Conservation (phyloP, 805 yeast genomes). For the Ogataea pini region DNA sequence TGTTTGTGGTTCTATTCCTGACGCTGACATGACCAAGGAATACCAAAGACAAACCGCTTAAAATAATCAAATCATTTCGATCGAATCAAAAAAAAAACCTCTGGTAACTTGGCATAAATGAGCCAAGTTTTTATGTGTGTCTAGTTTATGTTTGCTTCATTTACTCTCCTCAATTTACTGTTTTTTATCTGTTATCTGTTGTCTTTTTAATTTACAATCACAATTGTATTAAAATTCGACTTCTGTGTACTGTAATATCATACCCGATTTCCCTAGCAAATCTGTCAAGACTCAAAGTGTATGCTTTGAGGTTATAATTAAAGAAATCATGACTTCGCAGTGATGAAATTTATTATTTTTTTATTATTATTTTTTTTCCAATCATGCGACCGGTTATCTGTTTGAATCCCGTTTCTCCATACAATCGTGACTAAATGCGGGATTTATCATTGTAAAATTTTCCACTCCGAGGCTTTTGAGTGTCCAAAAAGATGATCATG, state of each 20-base stretch:
- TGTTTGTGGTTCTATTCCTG: slow-evolving; percentile 89
- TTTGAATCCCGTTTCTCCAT: slow-evolving; percentile 4
- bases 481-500: no score
- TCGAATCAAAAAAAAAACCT: neutral
- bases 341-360: neutral
- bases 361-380: neutral
- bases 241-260: no score
- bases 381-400: slow-evolving; percentile 5
- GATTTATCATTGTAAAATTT: slow-evolving; percentile 2
- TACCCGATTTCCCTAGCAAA: no score
- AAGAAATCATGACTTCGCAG: slow-evolving; percentile 1
- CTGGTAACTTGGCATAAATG: slow-evolving; percentile 2
- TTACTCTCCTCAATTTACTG: slow-evolving; percentile 8
- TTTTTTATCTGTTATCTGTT: neutral
- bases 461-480: neutral
- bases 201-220: neutral
- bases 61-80: slow-evolving; percentile 1
- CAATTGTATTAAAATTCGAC: no score
- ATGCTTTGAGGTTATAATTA: neutral
- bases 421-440: slow-evolving; percentile 6
- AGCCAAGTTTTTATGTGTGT: slow-evolving; percentile 2
- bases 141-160: slow-evolving; percentile 8
- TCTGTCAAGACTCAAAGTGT: neutral
- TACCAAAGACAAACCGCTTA: slow-evolving; percentile 66
- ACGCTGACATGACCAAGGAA: slow-evolving; percentile 92